Percentiles rank a stretch among this genome's conserved stretches.
Evolutionary conservation across 768 basidiomycete genomes (phyloP).

Genomic region (Psilocybe subaeruginosa): DNA sequence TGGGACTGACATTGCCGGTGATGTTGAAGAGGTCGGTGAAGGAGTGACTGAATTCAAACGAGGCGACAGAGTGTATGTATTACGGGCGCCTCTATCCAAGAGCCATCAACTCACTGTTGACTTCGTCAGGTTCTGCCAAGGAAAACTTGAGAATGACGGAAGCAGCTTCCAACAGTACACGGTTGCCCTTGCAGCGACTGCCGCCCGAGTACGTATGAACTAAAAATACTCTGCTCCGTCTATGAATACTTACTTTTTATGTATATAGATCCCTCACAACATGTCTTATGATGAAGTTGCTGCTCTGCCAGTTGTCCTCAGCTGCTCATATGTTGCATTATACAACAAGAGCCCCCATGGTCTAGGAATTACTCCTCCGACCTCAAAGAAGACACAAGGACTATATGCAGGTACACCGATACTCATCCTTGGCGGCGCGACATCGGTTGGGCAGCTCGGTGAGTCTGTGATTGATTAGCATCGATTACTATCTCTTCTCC

Average conservation of each 20-base stretch:
- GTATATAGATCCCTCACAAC: constrained; percentile 33
- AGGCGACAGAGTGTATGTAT: constrained; percentile 54
- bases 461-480: background rate
- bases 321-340: constrained; percentile 50
- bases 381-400: constrained; percentile 27
- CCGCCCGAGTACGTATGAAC: constrained; percentile 8
- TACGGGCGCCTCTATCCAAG: background rate
- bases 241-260: background rate
- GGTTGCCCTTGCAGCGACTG: constrained; percentile 8
- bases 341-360: constrained; percentile 42
- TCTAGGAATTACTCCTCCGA: constrained; percentile 40
- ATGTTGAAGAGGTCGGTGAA: constrained; percentile 51
- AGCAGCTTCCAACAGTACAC: constrained; percentile 33
- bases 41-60: constrained; percentile 50
- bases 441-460: constrained; percentile 11
- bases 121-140: constrained; percentile 27
- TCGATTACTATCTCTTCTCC: background rate
- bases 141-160: constrained; percentile 36
- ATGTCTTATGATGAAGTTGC: constrained; percentile 40
- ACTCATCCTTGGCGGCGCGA: constrained; percentile 21
- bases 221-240: background rate
- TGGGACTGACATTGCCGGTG: constrained; percentile 54
- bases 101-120: constrained; percentile 27
- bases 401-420: constrained; percentile 47
- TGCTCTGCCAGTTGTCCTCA: constrained; percentile 37